Percentiles rank a stretch among this genome's conserved stretches.
phyloP scores from a whole-genome alignment of 2,329 filamentous ascomycete genomes.

The Fulvia fulva region DNA sequence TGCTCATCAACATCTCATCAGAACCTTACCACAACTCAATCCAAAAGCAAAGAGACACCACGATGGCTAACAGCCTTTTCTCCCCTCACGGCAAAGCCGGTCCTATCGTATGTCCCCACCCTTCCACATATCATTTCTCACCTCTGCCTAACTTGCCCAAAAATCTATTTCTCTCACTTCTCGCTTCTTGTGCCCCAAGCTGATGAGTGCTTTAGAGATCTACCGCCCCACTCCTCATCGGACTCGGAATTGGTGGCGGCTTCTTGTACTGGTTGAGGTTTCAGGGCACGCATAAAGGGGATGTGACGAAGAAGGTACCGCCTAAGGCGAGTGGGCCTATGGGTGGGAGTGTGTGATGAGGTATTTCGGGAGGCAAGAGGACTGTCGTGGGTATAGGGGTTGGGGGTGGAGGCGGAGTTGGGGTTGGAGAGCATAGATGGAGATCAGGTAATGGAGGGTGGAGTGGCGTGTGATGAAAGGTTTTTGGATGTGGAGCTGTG shows the following conservation, averaged over 20 bases:
- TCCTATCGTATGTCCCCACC: neutral
- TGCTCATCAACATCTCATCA: too few species aligned
- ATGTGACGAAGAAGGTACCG: neutral
- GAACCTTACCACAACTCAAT: too few species aligned
- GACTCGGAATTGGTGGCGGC: neutral
- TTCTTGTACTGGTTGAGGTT: neutral
- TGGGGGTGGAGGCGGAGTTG: neutral
- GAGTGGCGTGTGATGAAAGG: too few species aligned
- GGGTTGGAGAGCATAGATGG: neutral
- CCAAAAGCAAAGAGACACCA: too few species aligned
- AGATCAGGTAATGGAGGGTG: too few species aligned
- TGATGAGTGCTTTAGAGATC: too few species aligned
- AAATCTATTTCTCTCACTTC: too few species aligned
- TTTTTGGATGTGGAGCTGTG: too few species aligned
- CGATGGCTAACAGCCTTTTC: neutral
- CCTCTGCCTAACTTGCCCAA: too few species aligned
- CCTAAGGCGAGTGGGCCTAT: neutral
- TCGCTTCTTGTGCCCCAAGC: too few species aligned
- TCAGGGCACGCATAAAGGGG: neutral
- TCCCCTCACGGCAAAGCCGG: neutral
- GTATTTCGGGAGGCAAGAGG: neutral
- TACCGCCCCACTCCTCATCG: neutral
- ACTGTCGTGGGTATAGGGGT: neutral
- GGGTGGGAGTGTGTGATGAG: neutral
- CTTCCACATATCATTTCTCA: too few species aligned